Evolutionary conservation across 1,139 yeast genomes (phyloP).

Genomic region (Lodderomyces margitis): DNA sequence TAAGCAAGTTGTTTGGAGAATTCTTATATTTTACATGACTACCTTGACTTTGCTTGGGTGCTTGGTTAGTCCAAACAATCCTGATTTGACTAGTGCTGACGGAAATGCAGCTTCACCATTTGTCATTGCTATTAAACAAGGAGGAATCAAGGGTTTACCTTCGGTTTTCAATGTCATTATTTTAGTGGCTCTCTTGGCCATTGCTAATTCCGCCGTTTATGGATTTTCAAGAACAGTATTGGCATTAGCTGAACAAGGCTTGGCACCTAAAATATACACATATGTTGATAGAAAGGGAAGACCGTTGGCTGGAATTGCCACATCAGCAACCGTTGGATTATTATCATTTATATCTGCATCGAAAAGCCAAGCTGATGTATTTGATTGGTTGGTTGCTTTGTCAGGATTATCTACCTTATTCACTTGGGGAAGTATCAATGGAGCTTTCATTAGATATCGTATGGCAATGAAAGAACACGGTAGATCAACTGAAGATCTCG

Average conservation of each 20-base stretch:
- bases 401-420: constrained; percentile 43
- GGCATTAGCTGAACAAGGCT: constrained; percentile 40
- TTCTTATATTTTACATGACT: constrained; percentile 39
- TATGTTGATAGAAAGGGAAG: constrained; percentile 44
- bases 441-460: constrained; percentile 40
- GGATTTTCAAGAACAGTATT: constrained; percentile 45
- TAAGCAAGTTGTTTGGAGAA: constrained; percentile 45
- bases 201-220: constrained; percentile 45
- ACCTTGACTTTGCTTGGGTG: constrained; percentile 42
- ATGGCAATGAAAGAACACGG: constrained; percentile 32
- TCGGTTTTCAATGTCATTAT: constrained; percentile 45
- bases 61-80: constrained; percentile 35
- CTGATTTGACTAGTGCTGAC: constrained; percentile 29
- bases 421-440: constrained; percentile 42
- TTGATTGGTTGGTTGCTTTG: constrained; percentile 42
- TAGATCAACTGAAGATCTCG: constrained; percentile 33
- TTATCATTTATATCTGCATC: constrained; percentile 44
- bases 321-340: constrained; percentile 37
- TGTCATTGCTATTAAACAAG: constrained; percentile 42
- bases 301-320: constrained; percentile 39
- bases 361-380: constrained; percentile 34
- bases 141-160: constrained; percentile 42
- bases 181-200: constrained; percentile 40
- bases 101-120: constrained; percentile 36
- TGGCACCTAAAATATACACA: constrained; percentile 35